Base-by-base conservation (phyloP, 2,329 filamentous ascomycete species). In the Fusarium agapanthi region DNA sequence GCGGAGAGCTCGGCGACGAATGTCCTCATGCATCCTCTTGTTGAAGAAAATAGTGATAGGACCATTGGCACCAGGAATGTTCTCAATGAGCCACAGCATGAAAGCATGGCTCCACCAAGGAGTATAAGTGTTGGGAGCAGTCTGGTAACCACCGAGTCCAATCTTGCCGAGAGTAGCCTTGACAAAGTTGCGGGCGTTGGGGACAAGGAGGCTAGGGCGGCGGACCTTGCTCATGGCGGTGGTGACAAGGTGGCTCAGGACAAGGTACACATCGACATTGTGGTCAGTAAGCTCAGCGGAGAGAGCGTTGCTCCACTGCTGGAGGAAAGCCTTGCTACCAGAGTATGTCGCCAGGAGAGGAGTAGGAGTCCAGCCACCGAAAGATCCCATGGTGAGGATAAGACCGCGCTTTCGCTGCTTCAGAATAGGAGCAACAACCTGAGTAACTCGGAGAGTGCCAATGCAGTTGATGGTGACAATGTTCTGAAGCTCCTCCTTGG, bases 191-290 rank as follows among this genome's bases (percentile, higher is more conserved):
- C 91, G 92, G 20, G 95, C 93, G 66, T 88, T 94, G 15, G 96
- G 96, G 50, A 98, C 92, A 64, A 95, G 85, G 50, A 91, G 83
- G 72, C 89, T 95, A 1, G 94, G 86, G 63, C 91, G 92, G 77
- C 94, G 92, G 77, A 99, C 90, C 88, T 99, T 99, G 84, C 93
- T 95, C 96, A 99, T 99, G 79, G 95, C 94, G 2, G 94, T 95
- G 9, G 95, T 97, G 78, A 99, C 93, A 53, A 99, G 90, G 82
- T 99, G 97, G 76, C 93, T 95, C 76, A 98, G 89, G 34, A 97
- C 92, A 54, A 98, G 89, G 82, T 98, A 91, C n/a, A 97, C 95
- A 72, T 94, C 92, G 44, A 99, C 90, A 64, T 94, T 93, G 76
- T 93, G 88, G 3, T 91, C 89, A 71, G 92, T 90, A 35, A 99